Percentiles rank a stretch among this genome's conserved stretches.
phyloP scores from a whole-genome alignment of 352 stramenopile genomes.

The Pythium folliculosum region DNA sequence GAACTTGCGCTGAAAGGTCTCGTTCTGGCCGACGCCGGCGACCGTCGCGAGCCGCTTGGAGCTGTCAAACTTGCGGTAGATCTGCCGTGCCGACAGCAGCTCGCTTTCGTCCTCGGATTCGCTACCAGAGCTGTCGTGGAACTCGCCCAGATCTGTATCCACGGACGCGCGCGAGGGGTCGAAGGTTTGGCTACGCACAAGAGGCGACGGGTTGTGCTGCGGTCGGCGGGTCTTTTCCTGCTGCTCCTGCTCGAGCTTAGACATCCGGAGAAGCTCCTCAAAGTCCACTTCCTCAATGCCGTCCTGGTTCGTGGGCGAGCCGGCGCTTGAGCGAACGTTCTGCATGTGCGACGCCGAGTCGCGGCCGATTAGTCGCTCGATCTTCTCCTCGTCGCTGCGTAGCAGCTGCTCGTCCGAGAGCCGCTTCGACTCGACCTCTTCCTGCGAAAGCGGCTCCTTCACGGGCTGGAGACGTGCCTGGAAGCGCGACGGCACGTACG shows the following conservation, averaged over 20 bases:
- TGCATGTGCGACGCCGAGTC: neutral
- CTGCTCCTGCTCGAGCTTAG: conserved; percentile 22
- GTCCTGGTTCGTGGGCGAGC: conserved; percentile 9
- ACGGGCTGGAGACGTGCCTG: conserved; percentile 15
- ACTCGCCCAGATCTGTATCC: conserved; percentile 17
- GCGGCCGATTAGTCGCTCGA: conserved; percentile 7
- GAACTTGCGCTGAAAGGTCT: conserved; percentile 56
- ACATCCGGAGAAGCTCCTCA: conserved; percentile 28
- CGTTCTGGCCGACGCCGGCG: conserved; percentile 33
- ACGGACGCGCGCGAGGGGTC: conserved; percentile 7
- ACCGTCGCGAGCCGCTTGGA: conserved; percentile 51
- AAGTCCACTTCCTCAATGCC: conserved; percentile 29
- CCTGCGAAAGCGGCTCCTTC: conserved; percentile 8
- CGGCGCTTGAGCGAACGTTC: neutral
- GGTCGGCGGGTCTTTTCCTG: neutral
- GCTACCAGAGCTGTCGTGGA: conserved; percentile 28
- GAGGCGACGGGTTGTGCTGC: neutral
- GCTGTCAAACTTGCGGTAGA: conserved; percentile 38
- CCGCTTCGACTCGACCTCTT: conserved; percentile 13
- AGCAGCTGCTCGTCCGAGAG: conserved; percentile 22
- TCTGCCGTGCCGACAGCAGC: conserved; percentile 26
- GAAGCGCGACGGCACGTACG: conserved; percentile 32
- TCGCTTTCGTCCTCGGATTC: conserved; percentile 26
- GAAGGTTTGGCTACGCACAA: conserved; percentile 22
- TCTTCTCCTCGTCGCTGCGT: conserved; percentile 17